These are phyloP conservation scores for Pleurotus tuoliensis DNA, from an alignment of 768 basidiomycete species.

Conservation along the genomic window DNA sequence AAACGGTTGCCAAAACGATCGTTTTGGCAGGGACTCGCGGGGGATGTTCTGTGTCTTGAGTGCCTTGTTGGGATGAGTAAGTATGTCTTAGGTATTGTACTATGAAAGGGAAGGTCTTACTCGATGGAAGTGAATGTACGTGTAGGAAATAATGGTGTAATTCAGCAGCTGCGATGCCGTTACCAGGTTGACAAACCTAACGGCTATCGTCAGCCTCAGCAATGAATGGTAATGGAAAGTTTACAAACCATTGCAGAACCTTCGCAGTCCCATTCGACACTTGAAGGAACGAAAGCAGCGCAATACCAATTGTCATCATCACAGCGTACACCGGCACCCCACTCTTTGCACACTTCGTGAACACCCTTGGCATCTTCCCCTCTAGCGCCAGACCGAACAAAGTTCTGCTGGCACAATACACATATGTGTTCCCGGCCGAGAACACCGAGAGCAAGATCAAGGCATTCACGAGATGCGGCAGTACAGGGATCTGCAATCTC, in stretches of 20 bases:
- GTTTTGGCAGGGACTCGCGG: constrained; percentile 40
- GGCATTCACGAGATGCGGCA: constrained; percentile 73
- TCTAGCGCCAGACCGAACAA: constrained; percentile 55
- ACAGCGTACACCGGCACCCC: constrained; percentile 61
- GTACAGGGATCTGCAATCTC: constrained; percentile 57
- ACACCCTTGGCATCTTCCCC: constrained; percentile 51
- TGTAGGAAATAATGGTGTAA: constrained; percentile 43
- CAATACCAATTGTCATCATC: constrained; percentile 33
- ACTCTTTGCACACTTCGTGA: constrained; percentile 47
- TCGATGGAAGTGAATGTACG: constrained; percentile 44
- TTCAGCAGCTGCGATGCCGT: constrained; percentile 47
- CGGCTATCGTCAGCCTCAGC: background rate
- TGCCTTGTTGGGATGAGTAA: constrained; percentile 18
- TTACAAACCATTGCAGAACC: constrained; percentile 41
- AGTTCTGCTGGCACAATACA: constrained; percentile 56
- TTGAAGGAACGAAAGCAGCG: constrained; percentile 41
- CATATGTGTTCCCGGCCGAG: constrained; percentile 69
- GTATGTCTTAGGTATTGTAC: no score
- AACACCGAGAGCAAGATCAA: constrained; percentile 64
- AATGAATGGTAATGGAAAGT: background rate
- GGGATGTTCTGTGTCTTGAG: constrained; percentile 40
- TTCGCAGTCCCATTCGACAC: constrained; percentile 44
- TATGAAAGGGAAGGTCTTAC: constrained; percentile 15
- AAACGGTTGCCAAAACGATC: constrained; percentile 48
- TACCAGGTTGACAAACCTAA: constrained; percentile 46